Conservation (phyloP, 2,329 filamentous ascomycete species). For the Aspergillus fumigatus region DNA sequence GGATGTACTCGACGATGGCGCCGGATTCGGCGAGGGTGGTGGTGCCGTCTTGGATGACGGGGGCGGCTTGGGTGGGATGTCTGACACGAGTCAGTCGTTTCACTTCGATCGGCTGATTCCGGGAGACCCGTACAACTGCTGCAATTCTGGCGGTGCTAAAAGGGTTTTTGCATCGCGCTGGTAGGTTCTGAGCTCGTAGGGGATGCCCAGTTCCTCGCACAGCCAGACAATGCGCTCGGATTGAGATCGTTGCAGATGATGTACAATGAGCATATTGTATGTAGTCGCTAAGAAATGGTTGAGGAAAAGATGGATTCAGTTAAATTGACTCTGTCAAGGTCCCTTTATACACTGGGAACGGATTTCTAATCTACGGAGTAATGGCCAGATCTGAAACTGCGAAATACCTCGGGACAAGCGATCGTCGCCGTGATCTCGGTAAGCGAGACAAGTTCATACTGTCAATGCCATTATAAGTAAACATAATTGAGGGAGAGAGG, state of each 20-base stretch:
- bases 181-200: conserved; percentile 49
- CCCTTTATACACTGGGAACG: no score
- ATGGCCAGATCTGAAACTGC: no score
- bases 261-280: conserved; percentile 13
- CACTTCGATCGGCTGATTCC: no score
- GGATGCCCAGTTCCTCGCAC: conserved; percentile 58
- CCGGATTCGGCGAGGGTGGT: conserved; percentile 56
- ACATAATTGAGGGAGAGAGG: background rate
- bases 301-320: no score
- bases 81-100: no score
- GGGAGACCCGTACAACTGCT: conserved; percentile 24
- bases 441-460: no score
- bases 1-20: conserved; percentile 60
- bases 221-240: conserved; percentile 63
- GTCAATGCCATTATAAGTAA: no score
- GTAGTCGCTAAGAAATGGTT: no score
- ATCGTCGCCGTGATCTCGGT: no score
- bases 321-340: no score
- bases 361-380: no score
- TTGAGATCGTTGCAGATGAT: conserved; percentile 56
- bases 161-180: conserved; percentile 39
- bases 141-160: conserved; percentile 36
- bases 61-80: conserved; percentile 53
- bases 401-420: no score
- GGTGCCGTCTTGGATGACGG: conserved; percentile 55